A percentile compares a stretch with the other conserved stretches of the same genome.
phyloP scores from a whole-genome alignment of 164 flowering plant species.

The Vitis vinifera region DNA sequence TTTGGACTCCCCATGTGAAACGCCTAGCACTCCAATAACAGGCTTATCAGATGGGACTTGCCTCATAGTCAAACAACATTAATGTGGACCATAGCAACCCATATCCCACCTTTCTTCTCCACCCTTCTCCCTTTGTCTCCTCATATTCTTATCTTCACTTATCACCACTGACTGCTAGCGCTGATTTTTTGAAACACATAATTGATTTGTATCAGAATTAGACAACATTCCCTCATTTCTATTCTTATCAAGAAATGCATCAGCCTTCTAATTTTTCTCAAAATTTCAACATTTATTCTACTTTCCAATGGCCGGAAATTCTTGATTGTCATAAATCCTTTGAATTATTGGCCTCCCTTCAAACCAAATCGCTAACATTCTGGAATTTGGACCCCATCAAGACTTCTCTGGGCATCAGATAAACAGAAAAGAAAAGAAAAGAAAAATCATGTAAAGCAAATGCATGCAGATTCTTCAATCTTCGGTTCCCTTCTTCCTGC shows the following conservation, averaged over 20 bases:
- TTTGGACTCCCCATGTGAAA: constrained; percentile 17
- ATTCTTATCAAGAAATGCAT: background rate
- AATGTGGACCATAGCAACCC: constrained; percentile 5
- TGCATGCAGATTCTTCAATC: too few species aligned
- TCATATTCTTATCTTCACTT: background rate
- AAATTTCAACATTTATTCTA: background rate
- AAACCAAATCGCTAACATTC: too few species aligned
- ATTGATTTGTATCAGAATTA: background rate
- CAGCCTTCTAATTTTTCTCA: background rate
- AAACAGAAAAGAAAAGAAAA: too few species aligned
- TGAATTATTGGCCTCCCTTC: background rate
- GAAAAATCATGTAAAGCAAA: too few species aligned
- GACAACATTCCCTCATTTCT: background rate
- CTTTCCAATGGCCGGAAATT: background rate
- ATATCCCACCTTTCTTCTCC: too few species aligned
- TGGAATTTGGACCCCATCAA: too few species aligned
- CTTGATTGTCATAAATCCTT: background rate
- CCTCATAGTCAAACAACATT: constrained; percentile 17
- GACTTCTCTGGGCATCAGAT: too few species aligned
- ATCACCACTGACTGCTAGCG: background rate
- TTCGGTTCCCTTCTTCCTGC: background rate
- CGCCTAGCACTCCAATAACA: background rate
- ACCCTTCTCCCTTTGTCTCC: too few species aligned
- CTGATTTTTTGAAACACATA: background rate
- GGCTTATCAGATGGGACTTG: constrained; percentile 9